These are phyloP conservation scores for Penicillium coffeae DNA, from an alignment of 495 filamentous ascomycete species.

Conservation along the genomic window DNA sequence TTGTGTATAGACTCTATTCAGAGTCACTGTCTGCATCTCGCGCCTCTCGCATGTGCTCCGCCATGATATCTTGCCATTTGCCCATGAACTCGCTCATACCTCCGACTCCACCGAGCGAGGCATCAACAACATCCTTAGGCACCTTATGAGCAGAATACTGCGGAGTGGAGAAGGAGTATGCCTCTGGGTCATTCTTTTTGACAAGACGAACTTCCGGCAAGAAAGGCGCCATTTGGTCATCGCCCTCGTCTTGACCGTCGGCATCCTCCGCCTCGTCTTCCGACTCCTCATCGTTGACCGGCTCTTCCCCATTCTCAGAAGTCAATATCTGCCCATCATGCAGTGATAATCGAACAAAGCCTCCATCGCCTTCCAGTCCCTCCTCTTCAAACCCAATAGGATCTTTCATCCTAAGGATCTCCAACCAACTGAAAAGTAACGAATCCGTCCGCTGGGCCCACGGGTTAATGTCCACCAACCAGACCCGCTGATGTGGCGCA, in stretches of 20 bases:
- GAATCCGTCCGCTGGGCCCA: constrained; percentile 91
- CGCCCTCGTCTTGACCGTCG: constrained; percentile 40
- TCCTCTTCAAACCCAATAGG: constrained; percentile 38
- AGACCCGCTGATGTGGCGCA: constrained; percentile 68
- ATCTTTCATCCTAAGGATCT: constrained; percentile 70
- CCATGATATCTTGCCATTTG: constrained; percentile 78
- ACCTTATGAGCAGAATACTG: constrained; percentile 96
- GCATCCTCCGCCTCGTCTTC: constrained; percentile 39
- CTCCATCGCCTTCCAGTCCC: constrained; percentile 20
- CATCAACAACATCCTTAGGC: constrained; percentile 91
- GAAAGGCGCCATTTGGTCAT: constrained; percentile 56
- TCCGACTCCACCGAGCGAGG: constrained; percentile 56
- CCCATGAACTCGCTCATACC: constrained; percentile 86
- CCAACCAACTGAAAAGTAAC: constrained; percentile 84
- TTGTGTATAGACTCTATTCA: constrained; percentile 16
- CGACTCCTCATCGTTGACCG: constrained; percentile 11
- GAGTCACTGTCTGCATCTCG: constrained; percentile 42
- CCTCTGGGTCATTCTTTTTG: constrained; percentile 76
- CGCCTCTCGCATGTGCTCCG: constrained; percentile 50
- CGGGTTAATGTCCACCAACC: constrained; percentile 91
- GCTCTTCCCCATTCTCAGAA: constrained; percentile 15
- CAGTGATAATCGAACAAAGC: constrained; percentile 41
- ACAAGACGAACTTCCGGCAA: constrained; percentile 78
- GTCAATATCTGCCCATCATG: constrained; percentile 23
- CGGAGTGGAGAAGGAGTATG: constrained; percentile 76